These are phyloP conservation scores for Kodamaea restingae DNA, from an alignment of 805 yeast genomes.

Conservation along the genomic window DNA sequence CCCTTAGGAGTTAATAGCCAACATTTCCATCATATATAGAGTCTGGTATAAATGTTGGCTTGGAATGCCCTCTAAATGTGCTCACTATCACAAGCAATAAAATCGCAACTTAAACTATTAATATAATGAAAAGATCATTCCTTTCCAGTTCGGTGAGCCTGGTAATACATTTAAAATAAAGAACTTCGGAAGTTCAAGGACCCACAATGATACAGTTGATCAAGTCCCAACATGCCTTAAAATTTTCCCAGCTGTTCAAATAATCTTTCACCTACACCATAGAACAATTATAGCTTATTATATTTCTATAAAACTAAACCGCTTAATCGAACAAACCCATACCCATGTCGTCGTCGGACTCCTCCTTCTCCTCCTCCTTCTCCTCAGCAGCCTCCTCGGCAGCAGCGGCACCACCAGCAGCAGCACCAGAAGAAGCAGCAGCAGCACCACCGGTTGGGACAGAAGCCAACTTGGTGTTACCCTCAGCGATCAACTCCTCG, in stretches of 20 bases:
- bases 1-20: no score
- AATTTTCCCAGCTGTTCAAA: no score
- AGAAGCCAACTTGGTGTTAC: constrained; percentile 93
- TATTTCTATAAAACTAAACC: constrained; percentile 7
- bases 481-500: constrained; percentile 88
- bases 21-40: no score
- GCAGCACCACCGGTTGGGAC: constrained; percentile 99
- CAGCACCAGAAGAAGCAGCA: constrained; percentile 67
- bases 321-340: constrained; percentile 96
- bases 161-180: no score
- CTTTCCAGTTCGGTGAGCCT: no score
- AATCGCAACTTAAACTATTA: no score
- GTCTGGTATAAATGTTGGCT: no score
- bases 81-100: no score
- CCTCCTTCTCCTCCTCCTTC: constrained; percentile 63
- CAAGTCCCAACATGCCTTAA: no score
- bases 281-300: constrained; percentile 1
- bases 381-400: constrained; percentile 71
- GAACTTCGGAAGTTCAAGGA: no score
- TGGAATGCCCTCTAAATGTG: no score
- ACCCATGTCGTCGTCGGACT: constrained; percentile 76
- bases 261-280: neutral
- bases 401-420: constrained; percentile 67
- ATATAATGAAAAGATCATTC: no score
- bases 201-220: neutral